Percentiles rank a stretch among this genome's conserved stretches.
phyloP scores from a whole-genome alignment of 331 rosid species.

The Stylosanthes scabra region DNA sequence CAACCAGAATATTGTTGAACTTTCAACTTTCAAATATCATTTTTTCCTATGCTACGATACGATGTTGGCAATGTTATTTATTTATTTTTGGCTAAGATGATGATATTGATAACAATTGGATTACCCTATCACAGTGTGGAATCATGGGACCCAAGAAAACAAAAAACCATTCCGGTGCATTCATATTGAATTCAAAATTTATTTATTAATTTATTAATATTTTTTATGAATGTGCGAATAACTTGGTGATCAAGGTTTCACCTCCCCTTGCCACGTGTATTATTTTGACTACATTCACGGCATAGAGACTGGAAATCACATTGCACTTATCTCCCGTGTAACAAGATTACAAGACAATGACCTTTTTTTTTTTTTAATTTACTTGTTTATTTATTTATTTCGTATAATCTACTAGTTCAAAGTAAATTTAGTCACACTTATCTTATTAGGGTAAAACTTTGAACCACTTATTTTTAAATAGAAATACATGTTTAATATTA shows the following conservation, averaged over 20 bases:
- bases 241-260: conserved; percentile 35
- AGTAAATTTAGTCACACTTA: too few species aligned
- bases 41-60: neutral
- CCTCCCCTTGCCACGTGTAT: neutral
- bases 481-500: too few species aligned
- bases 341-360: conserved; percentile 34
- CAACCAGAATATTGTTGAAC: neutral
- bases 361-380: neutral
- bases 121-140: neutral
- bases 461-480: too few species aligned
- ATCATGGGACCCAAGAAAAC: conserved; percentile 33
- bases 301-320: neutral
- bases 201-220: neutral
- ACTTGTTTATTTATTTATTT: too few species aligned
- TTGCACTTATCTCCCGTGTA: conserved; percentile 6
- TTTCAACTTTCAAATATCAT: conserved; percentile 2
- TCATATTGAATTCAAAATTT: conserved; percentile 27
- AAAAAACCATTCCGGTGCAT: neutral
- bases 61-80: neutral
- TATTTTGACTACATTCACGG: conserved; percentile 25
- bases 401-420: too few species aligned
- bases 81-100: conserved; percentile 10
- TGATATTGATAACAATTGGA: conserved; percentile 1
- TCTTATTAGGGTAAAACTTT: too few species aligned
- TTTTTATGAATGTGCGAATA: neutral